Conservation (phyloP, 495 filamentous ascomycete species). For the Neurospora sp. region DNA sequence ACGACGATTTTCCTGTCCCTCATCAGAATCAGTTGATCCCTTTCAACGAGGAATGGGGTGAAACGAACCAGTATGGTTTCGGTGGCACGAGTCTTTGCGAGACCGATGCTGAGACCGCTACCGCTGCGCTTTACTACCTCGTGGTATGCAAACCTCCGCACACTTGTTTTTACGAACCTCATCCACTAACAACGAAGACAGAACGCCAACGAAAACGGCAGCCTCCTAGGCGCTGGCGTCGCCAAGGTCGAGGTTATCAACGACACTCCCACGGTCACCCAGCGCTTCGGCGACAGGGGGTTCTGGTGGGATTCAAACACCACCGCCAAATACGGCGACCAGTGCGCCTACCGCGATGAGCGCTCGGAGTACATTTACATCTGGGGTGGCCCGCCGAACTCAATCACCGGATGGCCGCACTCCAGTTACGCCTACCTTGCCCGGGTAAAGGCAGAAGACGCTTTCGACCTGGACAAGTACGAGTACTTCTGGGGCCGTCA, state of each 20-base stretch:
- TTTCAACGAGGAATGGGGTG: constrained; percentile 21
- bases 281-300: constrained; percentile 18
- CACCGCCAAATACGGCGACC: constrained; percentile 24
- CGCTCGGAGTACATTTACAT: constrained; percentile 25
- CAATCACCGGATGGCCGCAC: constrained; percentile 6
- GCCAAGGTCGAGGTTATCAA: constrained; percentile 20
- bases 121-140: constrained; percentile 20
- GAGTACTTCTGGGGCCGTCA: constrained; percentile 28
- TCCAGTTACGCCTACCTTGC: constrained; percentile 25
- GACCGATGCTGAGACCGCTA: constrained; percentile 9
- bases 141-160: constrained; percentile 7
- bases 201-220: constrained; percentile 20
- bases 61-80: constrained; percentile 22
- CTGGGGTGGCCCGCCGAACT: constrained; percentile 23
- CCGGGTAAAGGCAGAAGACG: constrained; percentile 21
- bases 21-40: constrained; percentile 26
- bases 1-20: constrained; percentile 18
- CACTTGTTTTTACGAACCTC: neutral
- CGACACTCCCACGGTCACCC: constrained; percentile 22
- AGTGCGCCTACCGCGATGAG: constrained; percentile 25
- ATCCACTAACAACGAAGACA: neutral
- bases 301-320: constrained; percentile 24
- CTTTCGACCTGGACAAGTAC: constrained; percentile 23
- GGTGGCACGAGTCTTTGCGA: constrained; percentile 27
- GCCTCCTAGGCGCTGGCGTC: constrained; percentile 23